Percentiles rank a stretch among this genome's conserved stretches.
phyloP scores from a whole-genome alignment of 139 green algal genomes.

The Chlamydomonas sp. region DNA sequence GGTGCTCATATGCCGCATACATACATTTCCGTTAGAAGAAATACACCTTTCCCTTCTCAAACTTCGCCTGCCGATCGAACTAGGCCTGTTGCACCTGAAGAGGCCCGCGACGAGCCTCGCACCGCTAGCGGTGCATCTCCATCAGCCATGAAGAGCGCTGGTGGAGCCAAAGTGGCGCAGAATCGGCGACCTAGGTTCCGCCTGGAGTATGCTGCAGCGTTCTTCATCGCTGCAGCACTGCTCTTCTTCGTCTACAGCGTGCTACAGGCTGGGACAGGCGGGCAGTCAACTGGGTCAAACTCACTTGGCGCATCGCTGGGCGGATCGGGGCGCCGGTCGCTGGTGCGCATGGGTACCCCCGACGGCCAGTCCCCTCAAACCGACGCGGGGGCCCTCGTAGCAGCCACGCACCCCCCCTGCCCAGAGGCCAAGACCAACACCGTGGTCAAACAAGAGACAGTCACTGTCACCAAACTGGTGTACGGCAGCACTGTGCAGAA shows the following conservation, averaged over 20 bases:
- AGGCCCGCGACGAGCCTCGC: neutral
- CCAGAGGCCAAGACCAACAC: neutral
- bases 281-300: too few species aligned
- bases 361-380: neutral
- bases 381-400: neutral
- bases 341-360: neutral
- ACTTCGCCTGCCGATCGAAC: too few species aligned
- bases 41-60: too few species aligned
- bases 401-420: neutral
- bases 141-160: neutral
- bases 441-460: neutral
- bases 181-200: neutral
- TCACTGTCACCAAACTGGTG: slow-evolving; percentile 34
- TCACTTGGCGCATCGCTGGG: too few species aligned
- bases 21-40: too few species aligned
- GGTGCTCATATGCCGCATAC: too few species aligned
- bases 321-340: too few species aligned
- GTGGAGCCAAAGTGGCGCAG: neutral
- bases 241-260: slow-evolving; percentile 33
- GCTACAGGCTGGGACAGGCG: neutral
- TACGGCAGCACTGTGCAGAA: slow-evolving; percentile 37
- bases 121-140: neutral
- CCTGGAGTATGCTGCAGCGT: slow-evolving; percentile 23
- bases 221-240: slow-evolving; percentile 23
- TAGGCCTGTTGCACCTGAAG: too few species aligned